phyloP scores from a whole-genome alignment of 257 asterid species.

The Fraxinus pennsylvanica region DNA sequence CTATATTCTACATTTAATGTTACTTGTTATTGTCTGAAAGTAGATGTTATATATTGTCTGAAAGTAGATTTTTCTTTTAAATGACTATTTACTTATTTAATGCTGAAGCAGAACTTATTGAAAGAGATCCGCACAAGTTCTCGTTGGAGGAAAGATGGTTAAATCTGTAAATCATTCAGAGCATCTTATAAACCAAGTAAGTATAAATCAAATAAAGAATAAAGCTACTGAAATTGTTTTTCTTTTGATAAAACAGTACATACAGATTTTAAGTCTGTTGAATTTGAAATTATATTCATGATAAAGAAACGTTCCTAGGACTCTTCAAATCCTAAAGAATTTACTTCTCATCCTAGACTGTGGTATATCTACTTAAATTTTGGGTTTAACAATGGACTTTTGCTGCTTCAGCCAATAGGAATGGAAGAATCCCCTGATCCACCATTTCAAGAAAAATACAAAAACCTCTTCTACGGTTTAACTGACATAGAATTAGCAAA shows the following conservation, averaged over 20 bases:
- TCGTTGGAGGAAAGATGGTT: background rate
- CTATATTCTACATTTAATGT: too few species aligned
- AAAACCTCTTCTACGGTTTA: constrained; percentile 32
- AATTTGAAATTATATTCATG: too few species aligned
- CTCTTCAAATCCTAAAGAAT: background rate
- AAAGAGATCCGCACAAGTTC: background rate
- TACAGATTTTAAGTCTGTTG: too few species aligned
- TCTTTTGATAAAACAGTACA: too few species aligned
- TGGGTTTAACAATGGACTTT: background rate
- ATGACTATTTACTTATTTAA: background rate
- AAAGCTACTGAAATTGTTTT: background rate
- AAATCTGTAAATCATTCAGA: background rate
- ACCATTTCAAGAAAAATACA: constrained; percentile 64
- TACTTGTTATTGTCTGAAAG: too few species aligned
- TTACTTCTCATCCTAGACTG: background rate
- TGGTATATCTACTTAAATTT: background rate
- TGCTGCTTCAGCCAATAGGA: constrained; percentile 31
- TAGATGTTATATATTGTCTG: background rate
- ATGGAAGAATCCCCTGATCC: constrained; percentile 75
- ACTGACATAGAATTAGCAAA: background rate
- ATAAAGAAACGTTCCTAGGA: background rate
- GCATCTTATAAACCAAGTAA: background rate
- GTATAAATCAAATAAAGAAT: background rate
- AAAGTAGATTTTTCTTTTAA: background rate
- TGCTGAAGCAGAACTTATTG: background rate